Evolutionary conservation across 805 yeast species (phyloP), one percentile per base, ranked within the genome.

Genomic region (Metschnikowia shivogae): DNA sequence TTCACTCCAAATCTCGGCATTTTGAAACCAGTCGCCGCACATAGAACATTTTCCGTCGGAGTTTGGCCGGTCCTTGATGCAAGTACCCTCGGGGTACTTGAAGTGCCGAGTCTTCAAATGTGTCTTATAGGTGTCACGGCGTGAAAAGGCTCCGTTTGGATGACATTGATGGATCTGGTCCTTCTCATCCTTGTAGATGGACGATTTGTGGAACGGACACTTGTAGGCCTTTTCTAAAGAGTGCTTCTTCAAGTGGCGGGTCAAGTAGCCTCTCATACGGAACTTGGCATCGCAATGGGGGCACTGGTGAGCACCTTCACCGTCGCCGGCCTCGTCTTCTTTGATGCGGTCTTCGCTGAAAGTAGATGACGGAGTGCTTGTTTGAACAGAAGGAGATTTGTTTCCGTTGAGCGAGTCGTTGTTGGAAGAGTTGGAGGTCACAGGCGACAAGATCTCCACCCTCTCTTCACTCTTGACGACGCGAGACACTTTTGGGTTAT

Each of bases 81-180:
- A 70, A 11, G 78, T 75, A 4, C 82, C 83, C 32, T 76, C 68
- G 30, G 84, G 84, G 51, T 78, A 78, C 36, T 71, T 70, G 57
- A 78, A 78, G 57, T 78, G 84, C 44, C 79, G 62, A 7, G 81
- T 73, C 54, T 77, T 78, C 42, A 78, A 65, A 57, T 78, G 84
- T 1, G 80, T 78, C 53, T 77, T 77, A 58, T 75, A 77, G 6
- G 84, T 78, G 56, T 78, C 84, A 54, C 82, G 67, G 55, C 84
- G 65, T 5, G 82, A 76, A 53, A 78, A 78, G 4, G 80, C 81
- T 6, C 83, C 84, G 19, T 72, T 74, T 14, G 80, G 76, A 55
- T 78, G 83, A 50, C 84, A 78, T 49, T 71, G 68, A 42, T 68
- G 74, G 17, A 70, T 64, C 44, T 62, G 56, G 52, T 68, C 67